A percentile compares a stretch with the other conserved stretches of the same genome.
phyloP scores from a whole-genome alignment of 805 yeast genomes.

The Metschnikowia continentalis region DNA sequence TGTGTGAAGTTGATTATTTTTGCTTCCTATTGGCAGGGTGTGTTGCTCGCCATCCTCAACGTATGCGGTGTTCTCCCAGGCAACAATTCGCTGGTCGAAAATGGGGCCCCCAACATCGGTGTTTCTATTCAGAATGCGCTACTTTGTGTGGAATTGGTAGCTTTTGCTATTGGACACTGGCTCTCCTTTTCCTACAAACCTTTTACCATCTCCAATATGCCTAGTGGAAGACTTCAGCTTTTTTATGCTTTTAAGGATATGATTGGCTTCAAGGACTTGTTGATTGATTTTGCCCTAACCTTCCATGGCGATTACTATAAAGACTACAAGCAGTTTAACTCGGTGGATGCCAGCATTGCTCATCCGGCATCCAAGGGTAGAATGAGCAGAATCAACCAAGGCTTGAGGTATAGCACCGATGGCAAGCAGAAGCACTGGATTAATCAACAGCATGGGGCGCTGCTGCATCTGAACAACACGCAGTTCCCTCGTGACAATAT shows the following conservation, averaged over 20 bases:
- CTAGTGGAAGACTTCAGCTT: constrained; percentile 64
- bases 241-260: constrained; percentile 70
- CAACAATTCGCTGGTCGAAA: constrained; percentile 20
- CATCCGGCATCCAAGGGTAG: constrained; percentile 65
- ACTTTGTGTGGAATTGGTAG: constrained; percentile 77
- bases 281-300: constrained; percentile 72
- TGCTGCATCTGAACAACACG: constrained; percentile 6
- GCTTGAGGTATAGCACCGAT: constrained; percentile 72
- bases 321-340: constrained; percentile 78
- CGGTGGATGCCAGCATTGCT: constrained; percentile 64
- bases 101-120: constrained; percentile 39
- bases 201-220: constrained; percentile 56
- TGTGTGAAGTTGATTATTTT: constrained; percentile 92
- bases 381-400: constrained; percentile 72
- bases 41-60: constrained; percentile 51
- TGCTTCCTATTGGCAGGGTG: constrained; percentile 98
- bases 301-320: constrained; percentile 64
- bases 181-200: constrained; percentile 75
- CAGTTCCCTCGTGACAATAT: constrained; percentile 11
- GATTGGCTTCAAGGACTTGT: constrained; percentile 70
- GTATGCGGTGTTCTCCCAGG: constrained; percentile 44
- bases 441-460: constrained; percentile 13
- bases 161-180: constrained; percentile 88
- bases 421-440: constrained; percentile 87
- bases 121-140: constrained; percentile 70